These are phyloP conservation scores for Escallonia rubra DNA, from an alignment of 129 eudicot genomes.

Conservation along the genomic window DNA sequence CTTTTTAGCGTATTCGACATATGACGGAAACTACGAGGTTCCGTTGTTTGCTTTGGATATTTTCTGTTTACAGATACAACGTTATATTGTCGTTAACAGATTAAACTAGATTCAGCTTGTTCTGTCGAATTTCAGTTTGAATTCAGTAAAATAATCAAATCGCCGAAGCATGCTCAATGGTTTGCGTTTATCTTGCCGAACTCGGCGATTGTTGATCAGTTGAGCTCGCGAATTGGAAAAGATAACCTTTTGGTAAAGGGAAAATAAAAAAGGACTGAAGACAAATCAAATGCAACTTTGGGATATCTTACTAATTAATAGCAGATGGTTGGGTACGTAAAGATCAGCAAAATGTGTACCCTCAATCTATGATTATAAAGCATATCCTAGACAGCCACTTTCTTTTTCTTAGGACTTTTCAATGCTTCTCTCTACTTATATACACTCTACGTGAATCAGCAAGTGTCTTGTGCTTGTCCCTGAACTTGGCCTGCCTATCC, in stretches of 20 bases:
- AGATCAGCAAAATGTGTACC: too few relatives aligned
- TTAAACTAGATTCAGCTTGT: too few relatives aligned
- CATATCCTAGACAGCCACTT: constrained; percentile 22
- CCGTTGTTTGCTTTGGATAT: constrained; percentile 6
- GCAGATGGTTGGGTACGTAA: neutral
- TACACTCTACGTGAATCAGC: constrained; percentile 9
- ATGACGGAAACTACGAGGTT: constrained; percentile 40
- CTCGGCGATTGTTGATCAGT: too few relatives aligned
- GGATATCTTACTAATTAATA: neutral
- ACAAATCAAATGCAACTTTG: constrained; percentile 4
- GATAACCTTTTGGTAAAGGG: too few relatives aligned
- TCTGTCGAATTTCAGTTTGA: too few relatives aligned
- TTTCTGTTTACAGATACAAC: neutral
- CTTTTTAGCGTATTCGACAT: constrained; percentile 1
- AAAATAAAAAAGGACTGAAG: neutral
- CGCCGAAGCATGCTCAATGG: too few relatives aligned
- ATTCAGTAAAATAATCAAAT: too few relatives aligned
- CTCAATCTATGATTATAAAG: constrained; percentile 11
- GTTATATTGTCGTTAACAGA: too few relatives aligned
- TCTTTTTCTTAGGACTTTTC: constrained; percentile 20
- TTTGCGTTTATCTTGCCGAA: too few relatives aligned
- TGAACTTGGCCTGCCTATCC: constrained; percentile 5
- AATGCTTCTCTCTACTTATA: constrained; percentile 13
- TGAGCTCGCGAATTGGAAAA: too few relatives aligned
- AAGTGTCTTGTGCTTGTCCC: constrained; percentile 12